Percentiles rank a stretch among this genome's conserved stretches.
Evolutionary conservation across 768 basidiomycete species (phyloP).

Genomic region (Dentipellis fragilis): DNA sequence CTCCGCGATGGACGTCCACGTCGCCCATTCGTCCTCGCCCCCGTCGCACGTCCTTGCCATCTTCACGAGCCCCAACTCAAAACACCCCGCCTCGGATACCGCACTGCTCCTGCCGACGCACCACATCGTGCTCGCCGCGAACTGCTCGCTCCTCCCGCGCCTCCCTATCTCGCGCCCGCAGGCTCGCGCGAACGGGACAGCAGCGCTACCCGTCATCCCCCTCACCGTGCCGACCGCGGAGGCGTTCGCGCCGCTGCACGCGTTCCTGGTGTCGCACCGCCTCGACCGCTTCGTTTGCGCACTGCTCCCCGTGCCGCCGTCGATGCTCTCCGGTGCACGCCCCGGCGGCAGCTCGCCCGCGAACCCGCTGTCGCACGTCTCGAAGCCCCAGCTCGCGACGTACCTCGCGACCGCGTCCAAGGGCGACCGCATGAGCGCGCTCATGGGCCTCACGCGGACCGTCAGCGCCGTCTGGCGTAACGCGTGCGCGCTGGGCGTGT

Average conservation of each 20-base stretch:
- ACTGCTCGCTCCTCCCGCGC: constrained; percentile 47
- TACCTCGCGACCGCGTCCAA: constrained; percentile 15
- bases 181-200: constrained; percentile 13
- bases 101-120: constrained; percentile 52
- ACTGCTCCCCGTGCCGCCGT: constrained; percentile 46
- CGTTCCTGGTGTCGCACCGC: constrained; percentile 62
- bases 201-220: constrained; percentile 53
- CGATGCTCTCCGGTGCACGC: constrained; percentile 13
- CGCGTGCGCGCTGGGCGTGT: constrained; percentile 56
- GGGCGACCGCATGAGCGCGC: constrained; percentile 25
- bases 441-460: constrained; percentile 36
- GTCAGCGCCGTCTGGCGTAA: constrained; percentile 70
- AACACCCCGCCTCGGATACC: constrained; percentile 19
- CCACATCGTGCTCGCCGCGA: constrained; percentile 48
- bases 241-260: constrained; percentile 54
- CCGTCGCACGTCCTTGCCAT: constrained; percentile 23
- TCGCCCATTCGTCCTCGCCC: constrained; percentile 1
- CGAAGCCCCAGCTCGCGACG: constrained; percentile 15
- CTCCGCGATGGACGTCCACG: constrained; percentile 7
- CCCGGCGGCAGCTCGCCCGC: constrained; percentile 3
- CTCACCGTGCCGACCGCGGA: constrained; percentile 62
- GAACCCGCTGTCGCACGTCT: constrained; percentile 15
- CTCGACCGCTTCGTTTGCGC: constrained; percentile 45
- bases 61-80: constrained; percentile 30
- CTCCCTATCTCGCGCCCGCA: constrained; percentile 27